Evolutionary conservation across 202 grass and related monocot genomes (phyloP).

Genomic region (Brachypodium distachyon): DNA sequence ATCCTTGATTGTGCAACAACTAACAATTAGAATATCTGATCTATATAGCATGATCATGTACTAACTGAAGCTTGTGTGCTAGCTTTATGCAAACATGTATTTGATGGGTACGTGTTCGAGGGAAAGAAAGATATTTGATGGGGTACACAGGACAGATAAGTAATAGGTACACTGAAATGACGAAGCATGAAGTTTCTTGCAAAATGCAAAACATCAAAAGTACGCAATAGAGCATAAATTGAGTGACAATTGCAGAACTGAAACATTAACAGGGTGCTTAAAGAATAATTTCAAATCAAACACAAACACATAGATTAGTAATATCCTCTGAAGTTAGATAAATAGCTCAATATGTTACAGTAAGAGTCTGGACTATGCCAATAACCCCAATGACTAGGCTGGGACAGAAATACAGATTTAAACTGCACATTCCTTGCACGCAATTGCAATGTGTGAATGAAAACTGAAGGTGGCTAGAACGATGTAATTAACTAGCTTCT

Average conservation of each 20-base stretch:
- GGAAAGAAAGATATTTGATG: too few relatives aligned
- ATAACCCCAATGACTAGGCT: neutral
- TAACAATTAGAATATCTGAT: neutral
- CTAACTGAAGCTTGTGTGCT: neutral
- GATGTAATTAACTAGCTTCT: neutral
- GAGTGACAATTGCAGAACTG: neutral
- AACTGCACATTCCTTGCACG: neutral
- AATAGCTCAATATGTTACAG: neutral
- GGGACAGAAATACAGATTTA: neutral
- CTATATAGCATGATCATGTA: neutral
- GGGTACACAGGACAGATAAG: neutral
- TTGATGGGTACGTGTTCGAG: too few relatives aligned
- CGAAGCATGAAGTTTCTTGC: neutral
- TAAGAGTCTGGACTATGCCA: neutral
- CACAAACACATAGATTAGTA: neutral
- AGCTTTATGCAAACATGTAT: neutral
- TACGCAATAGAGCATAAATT: neutral
- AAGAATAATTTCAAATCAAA: neutral
- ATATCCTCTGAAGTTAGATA: neutral
- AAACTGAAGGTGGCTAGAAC: neutral
- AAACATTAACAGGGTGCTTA: neutral
- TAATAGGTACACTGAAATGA: neutral
- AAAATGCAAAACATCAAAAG: neutral
- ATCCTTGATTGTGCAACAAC: neutral
- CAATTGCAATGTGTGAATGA: neutral